Evolutionary conservation across 495 filamentous ascomycete species (phyloP).

Genomic region (Cryomyces antarcticus): DNA sequence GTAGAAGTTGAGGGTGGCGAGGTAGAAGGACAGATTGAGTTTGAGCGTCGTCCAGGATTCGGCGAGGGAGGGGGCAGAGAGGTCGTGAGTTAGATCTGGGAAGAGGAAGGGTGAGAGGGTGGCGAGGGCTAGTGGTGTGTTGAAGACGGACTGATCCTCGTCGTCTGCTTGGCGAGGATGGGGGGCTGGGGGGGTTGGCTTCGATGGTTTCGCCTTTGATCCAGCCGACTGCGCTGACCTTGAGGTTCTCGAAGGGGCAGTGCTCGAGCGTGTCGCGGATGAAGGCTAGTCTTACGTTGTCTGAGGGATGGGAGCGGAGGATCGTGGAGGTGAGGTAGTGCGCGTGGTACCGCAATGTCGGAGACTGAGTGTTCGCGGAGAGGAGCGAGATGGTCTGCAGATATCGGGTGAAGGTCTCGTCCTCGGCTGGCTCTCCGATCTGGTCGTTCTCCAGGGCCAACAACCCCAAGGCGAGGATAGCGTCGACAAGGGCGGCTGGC

Average conservation of each 20-base stretch:
- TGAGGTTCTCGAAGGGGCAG: conserved; percentile 54
- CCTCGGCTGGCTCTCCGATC: conserved; percentile 17
- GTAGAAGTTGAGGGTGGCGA: conserved; percentile 32
- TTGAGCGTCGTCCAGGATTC: conserved; percentile 22
- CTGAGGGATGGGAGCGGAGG: conserved; percentile 57
- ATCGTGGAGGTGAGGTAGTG: conserved; percentile 52
- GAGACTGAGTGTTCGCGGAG: conserved; percentile 45
- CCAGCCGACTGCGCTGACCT: conserved; percentile 69
- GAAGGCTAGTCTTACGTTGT: conserved; percentile 47
- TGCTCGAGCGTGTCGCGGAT: conserved; percentile 67
- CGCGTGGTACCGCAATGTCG: conserved; percentile 49
- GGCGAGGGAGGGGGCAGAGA: conserved; percentile 10
- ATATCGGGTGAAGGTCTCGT: conserved; percentile 20
- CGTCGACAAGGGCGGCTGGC: conserved; percentile 23
- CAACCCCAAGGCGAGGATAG: conserved; percentile 24
- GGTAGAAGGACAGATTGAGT: conserved; percentile 23
- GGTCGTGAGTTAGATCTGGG: conserved; percentile 17
- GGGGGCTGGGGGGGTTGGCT: conserved; percentile 20
- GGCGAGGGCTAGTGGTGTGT: conserved; percentile 27
- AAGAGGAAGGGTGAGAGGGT: conserved; percentile 29
- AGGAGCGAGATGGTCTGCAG: conserved; percentile 40
- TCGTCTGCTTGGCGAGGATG: not conserved
- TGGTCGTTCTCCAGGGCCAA: conserved; percentile 15
- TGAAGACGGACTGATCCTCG: conserved; percentile 27
- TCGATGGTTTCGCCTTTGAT: conserved; percentile 63